Evolutionary conservation across 2,329 filamentous ascomycete species (phyloP).

Genomic region (Scleromitrula shiraiana): DNA sequence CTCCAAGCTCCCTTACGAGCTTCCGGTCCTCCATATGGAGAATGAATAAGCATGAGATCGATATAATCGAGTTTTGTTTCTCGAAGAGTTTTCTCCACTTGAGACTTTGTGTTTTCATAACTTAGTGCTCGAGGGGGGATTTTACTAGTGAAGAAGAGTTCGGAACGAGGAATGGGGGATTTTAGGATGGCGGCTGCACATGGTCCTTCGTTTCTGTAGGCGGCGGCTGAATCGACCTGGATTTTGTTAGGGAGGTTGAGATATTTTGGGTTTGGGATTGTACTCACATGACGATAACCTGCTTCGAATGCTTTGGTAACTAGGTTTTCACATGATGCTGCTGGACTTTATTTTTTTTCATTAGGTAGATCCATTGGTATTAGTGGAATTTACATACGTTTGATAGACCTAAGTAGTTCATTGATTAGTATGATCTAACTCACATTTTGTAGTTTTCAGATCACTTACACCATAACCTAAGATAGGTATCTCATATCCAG

Average conservation of each 20-base stretch:
- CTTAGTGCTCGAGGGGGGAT: conserved; percentile 42
- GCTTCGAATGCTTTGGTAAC: conserved; percentile 46
- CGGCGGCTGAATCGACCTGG: conserved; percentile 49
- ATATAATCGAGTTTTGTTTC: conserved; percentile 54
- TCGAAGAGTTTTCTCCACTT: conserved; percentile 55
- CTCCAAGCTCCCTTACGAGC: conserved; percentile 53
- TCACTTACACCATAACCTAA: conserved; percentile 44
- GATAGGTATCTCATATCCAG: conserved; percentile 52
- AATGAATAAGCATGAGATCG: conserved; percentile 57
- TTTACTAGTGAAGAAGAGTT: conserved; percentile 57
- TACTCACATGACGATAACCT: conserved; percentile 48
- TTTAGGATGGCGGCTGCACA: conserved; percentile 44
- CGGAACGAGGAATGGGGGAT: conserved; percentile 42
- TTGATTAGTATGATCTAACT: neutral
- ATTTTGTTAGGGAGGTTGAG: conserved; percentile 2
- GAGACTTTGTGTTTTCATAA: conserved; percentile 57
- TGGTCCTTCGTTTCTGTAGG: conserved; percentile 50
- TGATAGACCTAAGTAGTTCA: conserved; percentile 4
- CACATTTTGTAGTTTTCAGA: neutral
- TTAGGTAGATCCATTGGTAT: neutral
- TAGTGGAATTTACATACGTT: neutral
- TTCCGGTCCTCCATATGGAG: conserved; percentile 49
- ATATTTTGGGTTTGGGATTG: neutral
- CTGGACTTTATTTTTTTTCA: conserved; percentile 37
- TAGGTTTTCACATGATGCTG: conserved; percentile 48